Base-by-base conservation (phyloP, 148 eudicot genomes). In the Chenopodium quinoa region DNA sequence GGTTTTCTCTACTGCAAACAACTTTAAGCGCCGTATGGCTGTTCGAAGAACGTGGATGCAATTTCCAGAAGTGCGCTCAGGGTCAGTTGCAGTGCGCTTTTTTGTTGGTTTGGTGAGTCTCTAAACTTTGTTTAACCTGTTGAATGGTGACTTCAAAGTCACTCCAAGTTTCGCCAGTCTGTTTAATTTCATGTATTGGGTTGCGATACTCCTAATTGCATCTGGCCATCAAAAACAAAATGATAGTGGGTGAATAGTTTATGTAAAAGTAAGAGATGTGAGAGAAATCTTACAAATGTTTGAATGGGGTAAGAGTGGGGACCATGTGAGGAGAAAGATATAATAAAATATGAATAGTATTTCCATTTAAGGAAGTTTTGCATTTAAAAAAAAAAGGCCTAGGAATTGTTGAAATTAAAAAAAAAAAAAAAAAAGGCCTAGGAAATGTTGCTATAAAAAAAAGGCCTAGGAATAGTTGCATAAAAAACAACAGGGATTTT, bases 31-130 rank as follows among this genome's bases (percentile, higher is more conserved):
- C 25, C 83, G 99, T 68, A 96, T 96, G 99, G 99, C 99, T 81
- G 98, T 93, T 83, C 89, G 99, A 77, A 91, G 99, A 80, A 92
- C 99, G 14, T 96, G 99, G 99, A 96, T 96, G 98, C 99, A 96
- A 82, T 96, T 91, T 84, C 86, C 91, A 72, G 87, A 87, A 81
- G 99, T 96, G 75, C 93, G 93, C 27, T 89, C 93, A 7, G 99
- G 98, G 71, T 83, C 87, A 70, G 95, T 91, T 81, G 98, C 92
- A 52, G 97, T 92, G 73, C 99, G 97, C 50, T 96, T 96, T 86
- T 96, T 96, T 86, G 99, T 96, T 84, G 99, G 99, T 80, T 86
- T 96, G 94, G 99, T 96, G 76, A 90, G 99, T 88, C 31, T 56
- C 78, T 20, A 63, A 34, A 37, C 34, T 56, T 63, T 80, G 29